These are phyloP conservation scores for Calcarisporium arbuscula DNA, from an alignment of 2,329 filamentous ascomycete genomes.

Conservation along the genomic window DNA sequence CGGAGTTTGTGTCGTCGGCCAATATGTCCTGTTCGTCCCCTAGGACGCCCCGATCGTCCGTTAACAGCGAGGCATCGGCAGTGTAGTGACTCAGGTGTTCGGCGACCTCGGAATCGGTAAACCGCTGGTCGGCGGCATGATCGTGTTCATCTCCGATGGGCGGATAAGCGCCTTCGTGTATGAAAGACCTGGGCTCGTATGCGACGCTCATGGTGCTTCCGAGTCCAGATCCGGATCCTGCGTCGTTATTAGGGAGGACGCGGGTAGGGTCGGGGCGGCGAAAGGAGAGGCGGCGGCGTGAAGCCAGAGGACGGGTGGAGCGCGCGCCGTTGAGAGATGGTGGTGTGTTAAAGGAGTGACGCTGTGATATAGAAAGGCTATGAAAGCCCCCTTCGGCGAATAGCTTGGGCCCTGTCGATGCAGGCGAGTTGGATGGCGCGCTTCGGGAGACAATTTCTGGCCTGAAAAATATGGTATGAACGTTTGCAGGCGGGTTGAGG, in stretches of 20 bases:
- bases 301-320: too few species aligned
- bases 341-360: slow-evolving; percentile 7
- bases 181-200: slow-evolving; percentile 43
- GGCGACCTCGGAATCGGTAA: slow-evolving; percentile 35
- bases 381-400: too few species aligned
- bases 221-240: slow-evolving; percentile 13
- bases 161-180: slow-evolving; percentile 42
- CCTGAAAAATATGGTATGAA: slow-evolving; percentile 21
- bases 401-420: slow-evolving; percentile 12
- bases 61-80: slow-evolving; percentile 29
- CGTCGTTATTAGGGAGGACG: slow-evolving; percentile 7
- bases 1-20: slow-evolving; percentile 29
- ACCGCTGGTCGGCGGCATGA: slow-evolving; percentile 33
- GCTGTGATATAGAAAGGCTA: too few species aligned
- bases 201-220: slow-evolving; percentile 42
- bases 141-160: slow-evolving; percentile 39
- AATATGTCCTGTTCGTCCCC: slow-evolving; percentile 28
- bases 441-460: slow-evolving; percentile 13
- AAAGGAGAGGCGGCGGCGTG: too few species aligned
- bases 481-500: slow-evolving; percentile 8
- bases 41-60: slow-evolving; percentile 30
- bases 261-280: too few species aligned
- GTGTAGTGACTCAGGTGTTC: slow-evolving; percentile 39
- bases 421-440: slow-evolving; percentile 10
- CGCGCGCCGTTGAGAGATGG: too few species aligned